Evolutionary conservation across 225 moss, liverwort and hornwort species (phyloP), one percentile per base, ranked within the genome.

Genomic region (Pseudoscleropodium purum): DNA sequence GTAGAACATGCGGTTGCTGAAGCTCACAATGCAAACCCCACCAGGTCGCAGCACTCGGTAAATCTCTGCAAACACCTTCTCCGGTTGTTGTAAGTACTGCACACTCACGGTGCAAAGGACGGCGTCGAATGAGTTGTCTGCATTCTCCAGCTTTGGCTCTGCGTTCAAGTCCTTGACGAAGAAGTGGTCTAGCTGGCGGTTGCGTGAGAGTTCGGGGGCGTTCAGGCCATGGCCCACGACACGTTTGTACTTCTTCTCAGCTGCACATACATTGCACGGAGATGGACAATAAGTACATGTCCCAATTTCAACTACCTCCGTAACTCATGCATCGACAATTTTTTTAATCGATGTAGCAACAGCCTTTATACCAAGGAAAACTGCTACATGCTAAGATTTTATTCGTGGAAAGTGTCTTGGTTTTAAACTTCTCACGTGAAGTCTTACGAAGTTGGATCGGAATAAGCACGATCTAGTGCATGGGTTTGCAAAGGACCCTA

Each of bases 1-100:
- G 75, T 96, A 95, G 81, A 96, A 96, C 96, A 96, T 96, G 45
- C 94, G 95, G 87, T 95, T 96, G 87, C 95, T 96, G 94, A 96
- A 96, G 90, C 95, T 96, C 89, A 96, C 92, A 60, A 96, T 94
- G 91, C 96, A 96, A 6, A 94, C 91, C 27, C 96, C 96, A 29
- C 95, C 95, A 31, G 94, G 96, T 69, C 92, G 92, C 87, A 96
- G 94, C 19, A 95, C 92, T 59, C 96, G 93, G 90, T 93, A 96
- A 33, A 96, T 94, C 87, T 96, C 96, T 7, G 95, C 93, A 51
- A 96, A 95, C 25, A 95, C 94, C 78, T 94, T 93, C 93, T 96
- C 96, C 30, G 96, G 96, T 73, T 95, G 95, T 88, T 94, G 93
- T 6, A 96, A 74, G 43, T 96, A 96, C 80, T 96, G 96, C 68